Base-by-base conservation (phyloP, 2,329 filamentous ascomycete species). In the Monosporascus sp. region DNA sequence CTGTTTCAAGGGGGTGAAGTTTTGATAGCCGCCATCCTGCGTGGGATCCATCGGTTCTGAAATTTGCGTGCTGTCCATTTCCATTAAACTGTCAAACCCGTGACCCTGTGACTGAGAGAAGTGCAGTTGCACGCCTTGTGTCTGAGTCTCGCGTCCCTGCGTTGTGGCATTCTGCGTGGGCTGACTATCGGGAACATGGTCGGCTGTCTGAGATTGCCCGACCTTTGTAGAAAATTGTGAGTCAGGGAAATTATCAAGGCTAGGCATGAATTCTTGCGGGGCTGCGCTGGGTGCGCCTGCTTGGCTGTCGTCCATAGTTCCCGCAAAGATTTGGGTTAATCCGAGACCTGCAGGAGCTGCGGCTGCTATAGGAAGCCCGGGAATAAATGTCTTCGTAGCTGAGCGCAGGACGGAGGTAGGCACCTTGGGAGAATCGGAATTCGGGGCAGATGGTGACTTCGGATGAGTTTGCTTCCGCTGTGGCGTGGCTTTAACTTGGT, bases 281-380 rank as follows among this genome's bases (percentile, higher is more conserved):
- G 78, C 68, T 35, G 61, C 62, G 35, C 55, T 63, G 16, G 58
- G 57, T 16, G 65, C 62, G 19, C 60, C 62, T 52, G 60, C 62
- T 61, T 83, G 79, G 60, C 78, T 83, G 67, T 76, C 84, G 48
- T 89, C 91, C 84, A 97, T 88, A 1, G 91, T 96, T 14, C 90
- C 90, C 5, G 88, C 89, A 66, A 96, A 97, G 57, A 94, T 93
- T 63, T 96, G 92, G 0, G 91, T 95, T 45, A 96, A 78, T 9
- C 90, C 88, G 43, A 96, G 73, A 3, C 84, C 84, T 37, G 82
- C 84, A 22, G 82, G 77, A 0, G 78, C 80, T 22, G 72, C 72
- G 8, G 64, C 63, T 7, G 77, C 70, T 4, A 86, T 76, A 2
- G 85, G 81, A 20, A 90, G 72, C 1, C 85, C 86, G 3, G 87